Base-by-base conservation (phyloP, 2,329 filamentous ascomycete genomes). In the Ceratocystis destructans region DNA sequence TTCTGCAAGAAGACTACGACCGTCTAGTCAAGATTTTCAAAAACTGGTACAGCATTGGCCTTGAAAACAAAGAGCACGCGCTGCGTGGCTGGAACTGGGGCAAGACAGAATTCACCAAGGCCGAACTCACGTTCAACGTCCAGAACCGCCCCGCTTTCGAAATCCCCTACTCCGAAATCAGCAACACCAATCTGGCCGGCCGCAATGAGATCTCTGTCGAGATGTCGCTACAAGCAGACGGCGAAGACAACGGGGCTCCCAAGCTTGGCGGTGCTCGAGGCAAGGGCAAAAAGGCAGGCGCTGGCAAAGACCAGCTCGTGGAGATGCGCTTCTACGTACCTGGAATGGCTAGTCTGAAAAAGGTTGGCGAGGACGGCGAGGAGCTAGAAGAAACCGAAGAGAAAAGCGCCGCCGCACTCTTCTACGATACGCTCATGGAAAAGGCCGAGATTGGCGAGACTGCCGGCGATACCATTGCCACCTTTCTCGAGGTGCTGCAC, bases 271-370 rank as follows among this genome's bases (percentile, higher is more conserved):
- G 89, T 73, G 88, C 86, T 72, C 82, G 80, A 71, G 86, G 81
- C 67, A 87, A 89, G 72, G 92, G 93, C 69, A 92, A 89, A 74
- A 97, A 96, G 78, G 88, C 91, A 33, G 89, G 89, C 3, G 92
- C 90, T 20, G 91, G 90, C 28, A 85, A 86, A 68, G 94, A 99
- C 73, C 93, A 99, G 77, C 82, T 99, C 61, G 92, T 96, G 20
- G 94, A 99, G 79, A 96, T 99, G 90, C 87, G 94, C 69, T 96
- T 99, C 79, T 99, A 99, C 77, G 95, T 99, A 62, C 94, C 94
- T 0, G 94, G 94, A 62, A 90, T 88, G 5, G 88, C 90, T 1
- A 89, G 89, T 20, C 89, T 90, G 74, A 88, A 88, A 72, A 87
- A 88, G 73, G 78, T 78, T 33, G 72, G 74, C 17, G 76, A 77